Evolutionary conservation across 257 asterid genomes (phyloP), one percentile per base, ranked within the genome.

Genomic region (Solanum pinnatisectum): DNA sequence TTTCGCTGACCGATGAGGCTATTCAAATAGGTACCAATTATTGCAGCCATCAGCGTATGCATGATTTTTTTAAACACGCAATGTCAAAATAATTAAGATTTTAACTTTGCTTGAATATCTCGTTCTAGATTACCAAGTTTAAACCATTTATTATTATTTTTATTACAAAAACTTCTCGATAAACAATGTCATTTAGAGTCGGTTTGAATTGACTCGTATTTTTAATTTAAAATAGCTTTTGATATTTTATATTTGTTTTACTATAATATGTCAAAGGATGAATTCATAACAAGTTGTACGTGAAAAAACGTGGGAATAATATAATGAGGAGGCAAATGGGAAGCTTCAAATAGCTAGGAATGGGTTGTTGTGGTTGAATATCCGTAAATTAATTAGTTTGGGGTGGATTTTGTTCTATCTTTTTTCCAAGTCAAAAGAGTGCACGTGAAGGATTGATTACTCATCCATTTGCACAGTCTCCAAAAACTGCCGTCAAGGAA

Each of bases 391-490:
- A 72, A 6, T 68, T 25, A 70, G 30, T 78, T 76, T 30, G 20
- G 27, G 7, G 37, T 30, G 32, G 68, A 81, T 27, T 46, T 79
- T 42, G 10, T 1, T 42, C 18, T 1, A 4, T 35, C 44, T 89
- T 22, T 73, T 74, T 89, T 88, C 86, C 20, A 90, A 49, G 65
- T 73, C 73, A 85, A 52, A 40, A 39, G 52, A 39, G 39, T 42
- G 86, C 90, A 90, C 91, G 90, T 88, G 89, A 87, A 70, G 35
- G 39, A 83, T 32, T 18, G 39, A 83, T 32, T 18, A 71, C 65
- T 37, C 52, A 23, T 37, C n/a, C 23, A 4, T 81, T 46, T 81
- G 85, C 67, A 30, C 30, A 81, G 4, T 81, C 15, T 36, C 27
- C 85, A 81, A 44, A 37, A 27, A 16, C 16, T 44, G 68, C 77